Base-by-base conservation (phyloP, 352 stramenopile genomes). In the Globisporangium camurandrum region DNA sequence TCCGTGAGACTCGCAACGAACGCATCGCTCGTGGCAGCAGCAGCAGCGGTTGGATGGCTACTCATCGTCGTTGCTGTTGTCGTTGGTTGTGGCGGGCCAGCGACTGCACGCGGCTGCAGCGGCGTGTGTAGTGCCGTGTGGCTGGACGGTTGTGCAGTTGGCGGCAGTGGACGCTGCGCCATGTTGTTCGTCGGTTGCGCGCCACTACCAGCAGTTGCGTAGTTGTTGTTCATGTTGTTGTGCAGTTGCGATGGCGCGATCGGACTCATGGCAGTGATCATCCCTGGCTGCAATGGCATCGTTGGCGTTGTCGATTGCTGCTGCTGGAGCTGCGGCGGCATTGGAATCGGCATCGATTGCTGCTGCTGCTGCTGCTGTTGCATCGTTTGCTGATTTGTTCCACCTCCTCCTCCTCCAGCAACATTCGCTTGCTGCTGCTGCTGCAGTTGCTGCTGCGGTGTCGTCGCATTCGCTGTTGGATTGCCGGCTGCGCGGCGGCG, bases 1-100 rank as follows among this genome's bases (percentile, higher is more conserved):
- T 80, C 69, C 4, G 71, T 70, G 51, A 86, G 41, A 16, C 77
- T 85, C 19, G 71, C 58, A 37, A 72, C 50, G 19, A 59, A 56
- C 12, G 53, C 63, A 41, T 64, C 57, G 30, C 45, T 56, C 12
- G 57, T 33, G 34, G 22, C 56, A 11, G 39, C 22, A 11, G 40
- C 28, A 10, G 24, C 8, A 16, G 16, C 23, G 12, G 41, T 20
- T 33, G 41, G 23, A 12, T 17, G 8, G 14, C 14, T 34, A 12
- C 8, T 33, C 46, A 44, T 52, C 30, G 31, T 6, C n/a, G n/a
- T n/a, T n/a, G n/a, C n/a, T n/a, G n/a, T n/a, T n/a, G n/a, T n/a
- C n/a, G n/a, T n/a, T n/a, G n/a, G n/a, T n/a, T n/a, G n/a, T n/a
- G n/a, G n/a, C n/a, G n/a, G n/a, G n/a, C n/a, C n/a, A n/a, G n/a